Evolutionary conservation across 1,284 basidiomycete genomes (phyloP).

Genomic region (Apiotrichum akiyoshidainum): DNA sequence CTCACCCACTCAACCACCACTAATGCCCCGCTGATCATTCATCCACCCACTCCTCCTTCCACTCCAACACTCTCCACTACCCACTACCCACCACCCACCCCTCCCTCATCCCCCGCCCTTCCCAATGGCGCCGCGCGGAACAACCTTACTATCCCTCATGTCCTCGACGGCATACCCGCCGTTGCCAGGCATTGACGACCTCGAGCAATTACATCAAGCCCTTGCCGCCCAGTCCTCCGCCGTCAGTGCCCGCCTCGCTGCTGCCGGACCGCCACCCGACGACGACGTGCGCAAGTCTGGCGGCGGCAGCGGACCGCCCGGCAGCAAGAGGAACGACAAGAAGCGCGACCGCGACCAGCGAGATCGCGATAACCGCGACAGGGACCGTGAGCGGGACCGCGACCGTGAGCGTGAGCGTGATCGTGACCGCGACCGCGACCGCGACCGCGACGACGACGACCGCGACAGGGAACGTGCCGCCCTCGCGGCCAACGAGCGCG

Average conservation of each 20-base stretch:
- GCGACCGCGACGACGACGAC: conserved; percentile 54
- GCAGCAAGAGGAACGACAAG: conserved; percentile 61
- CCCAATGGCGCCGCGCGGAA: conserved; percentile 27
- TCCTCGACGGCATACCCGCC: conserved; percentile 46
- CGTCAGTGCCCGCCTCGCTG: conserved; percentile 57
- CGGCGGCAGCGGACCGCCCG: background rate
- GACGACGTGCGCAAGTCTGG: conserved; percentile 8
- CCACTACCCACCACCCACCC: background rate
- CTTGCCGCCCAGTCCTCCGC: conserved; percentile 59
- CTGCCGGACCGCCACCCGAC: conserved; percentile 43
- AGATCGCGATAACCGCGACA: background rate
- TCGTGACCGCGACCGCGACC: no score
- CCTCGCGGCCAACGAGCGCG: conserved; percentile 34
- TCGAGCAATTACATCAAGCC: conserved; percentile 63
- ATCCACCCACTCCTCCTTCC: no score
- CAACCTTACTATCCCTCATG: conserved; percentile 33
- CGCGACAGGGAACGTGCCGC: conserved; percentile 60
- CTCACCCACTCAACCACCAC: no score
- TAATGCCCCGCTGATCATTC: no score
- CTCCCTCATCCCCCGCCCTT: background rate
- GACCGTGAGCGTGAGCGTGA: background rate
- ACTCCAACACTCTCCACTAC: background rate
- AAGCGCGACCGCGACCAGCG: conserved; percentile 51
- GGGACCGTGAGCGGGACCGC: background rate
- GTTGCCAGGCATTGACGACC: conserved; percentile 67